These are phyloP conservation scores for Dioscorea cayenensis DNA, from an alignment of 116 monocot species.

Conservation along the genomic window DNA sequence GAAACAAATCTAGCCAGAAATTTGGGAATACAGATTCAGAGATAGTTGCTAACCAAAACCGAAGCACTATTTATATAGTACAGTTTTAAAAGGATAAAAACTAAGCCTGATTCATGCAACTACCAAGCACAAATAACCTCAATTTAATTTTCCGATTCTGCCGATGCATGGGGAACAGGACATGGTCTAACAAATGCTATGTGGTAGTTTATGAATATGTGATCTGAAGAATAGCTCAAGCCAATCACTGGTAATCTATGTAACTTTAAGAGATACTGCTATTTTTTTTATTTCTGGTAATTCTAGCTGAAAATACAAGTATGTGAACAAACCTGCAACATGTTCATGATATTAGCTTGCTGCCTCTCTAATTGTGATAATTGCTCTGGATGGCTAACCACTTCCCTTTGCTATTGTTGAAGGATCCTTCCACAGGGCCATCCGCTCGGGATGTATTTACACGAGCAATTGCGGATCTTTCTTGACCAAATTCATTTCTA, in stretches of 20 bases:
- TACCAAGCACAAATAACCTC: too few relatives aligned
- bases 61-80: background rate
- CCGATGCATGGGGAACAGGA: too few relatives aligned
- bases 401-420: conserved; percentile 60
- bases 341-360: conserved; percentile 83
- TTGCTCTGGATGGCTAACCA: conserved; percentile 85
- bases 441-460: conserved; percentile 33
- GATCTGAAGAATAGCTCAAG: too few relatives aligned
- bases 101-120: too few relatives aligned
- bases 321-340: conserved; percentile 69
- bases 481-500: conserved; percentile 25
- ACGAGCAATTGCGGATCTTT: conserved; percentile 37
- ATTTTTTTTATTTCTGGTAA: background rate
- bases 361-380: conserved; percentile 84
- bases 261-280: background rate
- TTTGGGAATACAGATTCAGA: background rate
- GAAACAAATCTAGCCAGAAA: background rate
- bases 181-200: too few relatives aligned
- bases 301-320: background rate
- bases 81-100: too few relatives aligned
- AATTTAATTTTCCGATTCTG: too few relatives aligned
- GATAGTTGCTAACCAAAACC: background rate
- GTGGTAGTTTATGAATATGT: too few relatives aligned
- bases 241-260: background rate
- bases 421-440: conserved; percentile 37